Evolutionary conservation across 805 yeast genomes (phyloP).

Genomic region (Candida ovalis): DNA sequence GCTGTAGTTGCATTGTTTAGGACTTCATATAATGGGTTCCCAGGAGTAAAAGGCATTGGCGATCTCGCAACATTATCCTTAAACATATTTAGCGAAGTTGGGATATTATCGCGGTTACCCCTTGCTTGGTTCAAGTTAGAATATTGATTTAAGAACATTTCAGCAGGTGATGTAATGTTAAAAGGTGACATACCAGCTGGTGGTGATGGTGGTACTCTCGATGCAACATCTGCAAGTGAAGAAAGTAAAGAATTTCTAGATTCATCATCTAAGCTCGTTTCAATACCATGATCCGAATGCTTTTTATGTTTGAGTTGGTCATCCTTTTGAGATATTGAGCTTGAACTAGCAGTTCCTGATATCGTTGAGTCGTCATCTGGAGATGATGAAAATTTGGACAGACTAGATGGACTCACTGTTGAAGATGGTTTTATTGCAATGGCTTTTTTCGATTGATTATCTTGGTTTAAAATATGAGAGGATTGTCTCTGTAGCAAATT

Average conservation of each 20-base stretch:
- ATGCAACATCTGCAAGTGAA: constrained; percentile 21
- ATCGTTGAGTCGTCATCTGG: constrained; percentile 4
- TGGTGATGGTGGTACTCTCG: constrained; percentile 17
- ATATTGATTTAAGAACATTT: constrained; percentile 5
- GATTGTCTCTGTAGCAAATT: no score
- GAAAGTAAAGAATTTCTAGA: constrained; percentile 5
- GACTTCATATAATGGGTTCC: constrained; percentile 20
- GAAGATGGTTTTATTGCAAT: background rate
- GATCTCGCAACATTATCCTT: constrained; percentile 11
- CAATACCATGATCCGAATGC: constrained; percentile 2
- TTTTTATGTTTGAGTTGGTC: background rate
- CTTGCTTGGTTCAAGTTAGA: background rate
- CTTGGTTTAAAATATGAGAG: background rate
- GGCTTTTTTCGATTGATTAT: background rate
- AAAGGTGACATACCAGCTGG: constrained; percentile 12
- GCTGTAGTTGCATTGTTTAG: constrained; percentile 18
- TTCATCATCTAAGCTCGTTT: constrained; percentile 9
- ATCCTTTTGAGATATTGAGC: background rate
- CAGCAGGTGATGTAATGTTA: constrained; percentile 11
- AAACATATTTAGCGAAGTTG: constrained; percentile 19
- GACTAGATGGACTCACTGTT: constrained; percentile 9
- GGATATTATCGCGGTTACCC: background rate
- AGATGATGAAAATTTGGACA: constrained; percentile 4
- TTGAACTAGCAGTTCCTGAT: background rate
- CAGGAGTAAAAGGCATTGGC: constrained; percentile 17